These are phyloP conservation scores for Microcos paniculata DNA, from an alignment of 345 rosid species.

Conservation along the genomic window DNA sequence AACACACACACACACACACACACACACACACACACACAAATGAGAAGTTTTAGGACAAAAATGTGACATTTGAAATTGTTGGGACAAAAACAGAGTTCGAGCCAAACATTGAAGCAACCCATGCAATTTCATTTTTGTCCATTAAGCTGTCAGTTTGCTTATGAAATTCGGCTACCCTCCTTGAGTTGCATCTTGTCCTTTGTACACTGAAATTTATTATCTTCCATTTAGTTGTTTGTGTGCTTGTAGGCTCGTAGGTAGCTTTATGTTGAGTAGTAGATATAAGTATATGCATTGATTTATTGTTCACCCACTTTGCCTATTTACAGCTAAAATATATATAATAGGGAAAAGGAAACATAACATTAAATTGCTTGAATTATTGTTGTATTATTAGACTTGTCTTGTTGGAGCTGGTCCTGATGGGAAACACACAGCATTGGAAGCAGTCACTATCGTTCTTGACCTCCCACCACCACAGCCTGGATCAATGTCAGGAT, in stretches of 20 bases:
- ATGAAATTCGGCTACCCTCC: background rate
- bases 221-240: background rate
- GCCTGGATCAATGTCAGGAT: slow-evolving; percentile 91
- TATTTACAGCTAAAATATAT: background rate
- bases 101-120: background rate
- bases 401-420: slow-evolving; percentile 99
- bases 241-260: background rate
- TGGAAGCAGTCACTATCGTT: slow-evolving; percentile 98
- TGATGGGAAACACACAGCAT: slow-evolving; percentile 93
- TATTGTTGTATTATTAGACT: slow-evolving; percentile 46
- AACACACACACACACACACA: no score
- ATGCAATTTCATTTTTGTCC: background rate
- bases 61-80: background rate
- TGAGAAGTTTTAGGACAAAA: background rate
- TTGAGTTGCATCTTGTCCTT: background rate
- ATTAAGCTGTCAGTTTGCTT: background rate
- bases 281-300: background rate
- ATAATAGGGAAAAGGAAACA: background rate
- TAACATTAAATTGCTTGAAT: slow-evolving; percentile 10
- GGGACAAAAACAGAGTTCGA: background rate
- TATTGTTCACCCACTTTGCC: background rate
- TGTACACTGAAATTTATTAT: background rate
- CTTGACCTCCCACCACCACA: slow-evolving; percentile 99
- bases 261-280: background rate
- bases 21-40: no score